A percentile compares a stretch with the other conserved stretches of the same genome.
Conservation (phyloP, 2,329 filamentous ascomycete genomes). For the Bimuria novae-zelandiae region DNA sequence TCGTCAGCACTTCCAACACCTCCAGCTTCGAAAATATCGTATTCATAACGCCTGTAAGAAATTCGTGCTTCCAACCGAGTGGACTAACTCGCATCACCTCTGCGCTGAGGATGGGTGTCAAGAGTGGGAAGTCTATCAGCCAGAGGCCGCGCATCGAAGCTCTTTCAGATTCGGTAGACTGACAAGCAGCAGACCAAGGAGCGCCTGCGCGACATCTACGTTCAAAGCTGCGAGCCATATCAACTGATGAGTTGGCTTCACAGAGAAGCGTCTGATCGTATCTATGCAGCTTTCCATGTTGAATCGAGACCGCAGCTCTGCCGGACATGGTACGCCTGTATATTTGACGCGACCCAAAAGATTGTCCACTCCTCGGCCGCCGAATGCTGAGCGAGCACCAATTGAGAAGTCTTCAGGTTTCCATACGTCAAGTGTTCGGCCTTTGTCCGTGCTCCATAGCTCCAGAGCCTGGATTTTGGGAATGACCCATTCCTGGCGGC, state of each 20-base stretch:
- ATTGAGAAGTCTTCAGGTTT: too few relatives aligned
- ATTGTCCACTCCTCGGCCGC: not conserved
- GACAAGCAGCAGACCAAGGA: constrained; percentile 17
- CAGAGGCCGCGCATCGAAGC: constrained; percentile 16
- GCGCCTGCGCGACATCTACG: constrained; percentile 12
- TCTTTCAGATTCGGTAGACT: constrained; percentile 16
- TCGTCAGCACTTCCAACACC: constrained; percentile 16
- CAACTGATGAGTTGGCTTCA: not conserved
- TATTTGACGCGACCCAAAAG: not conserved
- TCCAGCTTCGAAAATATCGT: constrained; percentile 1
- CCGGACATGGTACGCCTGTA: not conserved
- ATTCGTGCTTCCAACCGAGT: constrained; percentile 3
- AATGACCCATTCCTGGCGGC: constrained; percentile 7
- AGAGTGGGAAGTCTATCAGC: constrained; percentile 24
- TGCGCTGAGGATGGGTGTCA: constrained; percentile 2
- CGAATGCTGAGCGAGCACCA: not conserved
- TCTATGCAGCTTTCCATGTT: not conserved
- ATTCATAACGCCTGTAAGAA: not conserved
- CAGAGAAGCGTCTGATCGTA: constrained; percentile 3
- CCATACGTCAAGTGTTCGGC: too few relatives aligned
- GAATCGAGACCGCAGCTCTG: not conserved
- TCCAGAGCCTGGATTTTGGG: constrained; percentile 17
- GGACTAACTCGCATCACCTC: not conserved
- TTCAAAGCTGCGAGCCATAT: constrained; percentile 9
- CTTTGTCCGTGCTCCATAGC: constrained; percentile 19